Conservation (phyloP, 345 rosid genomes). For the Camelina hispida region DNA sequence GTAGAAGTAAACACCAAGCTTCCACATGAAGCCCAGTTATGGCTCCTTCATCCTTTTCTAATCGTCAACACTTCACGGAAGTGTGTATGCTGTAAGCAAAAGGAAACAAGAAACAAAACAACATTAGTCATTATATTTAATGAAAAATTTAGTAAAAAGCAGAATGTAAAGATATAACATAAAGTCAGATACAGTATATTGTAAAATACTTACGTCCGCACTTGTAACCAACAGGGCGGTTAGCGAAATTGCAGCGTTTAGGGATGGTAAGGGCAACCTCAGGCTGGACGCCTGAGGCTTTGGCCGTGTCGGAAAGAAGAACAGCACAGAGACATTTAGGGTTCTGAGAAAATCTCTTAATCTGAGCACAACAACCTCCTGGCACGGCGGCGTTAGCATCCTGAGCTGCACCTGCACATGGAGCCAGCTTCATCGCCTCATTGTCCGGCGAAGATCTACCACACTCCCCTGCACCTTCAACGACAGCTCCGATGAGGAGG, state of each 20-base stretch:
- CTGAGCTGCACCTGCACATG: slow-evolving; percentile 75
- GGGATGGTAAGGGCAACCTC: slow-evolving; percentile 83
- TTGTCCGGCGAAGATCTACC: slow-evolving; percentile 74
- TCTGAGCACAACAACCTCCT: slow-evolving; percentile 63
- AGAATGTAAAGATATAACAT: background rate
- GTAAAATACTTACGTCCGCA: slow-evolving; percentile 60
- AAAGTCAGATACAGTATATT: background rate
- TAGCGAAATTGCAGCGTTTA: slow-evolving; percentile 80
- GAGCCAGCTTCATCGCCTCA: slow-evolving; percentile 84
- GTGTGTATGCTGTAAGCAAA: slow-evolving; percentile 35
- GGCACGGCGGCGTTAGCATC: slow-evolving; percentile 62
- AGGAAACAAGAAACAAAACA: background rate
- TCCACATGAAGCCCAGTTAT: background rate
- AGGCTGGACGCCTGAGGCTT: slow-evolving; percentile 65
- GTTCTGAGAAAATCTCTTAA: slow-evolving; percentile 66
- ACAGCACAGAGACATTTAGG: slow-evolving; percentile 82
- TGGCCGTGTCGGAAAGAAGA: slow-evolving; percentile 80
- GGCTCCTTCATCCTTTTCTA: slow-evolving; percentile 1
- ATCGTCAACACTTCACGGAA: slow-evolving; percentile 31
- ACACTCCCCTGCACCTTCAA: slow-evolving; percentile 78
- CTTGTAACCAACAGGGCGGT: slow-evolving; percentile 85
- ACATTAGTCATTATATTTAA: background rate
- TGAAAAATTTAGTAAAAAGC: background rate
- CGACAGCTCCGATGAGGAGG: slow-evolving; percentile 43
- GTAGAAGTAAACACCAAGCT: slow-evolving; percentile 12